Evolutionary conservation across 345 rosid species (phyloP), one percentile per base, ranked within the genome.

Genomic region (Hevea brasiliensis): DNA sequence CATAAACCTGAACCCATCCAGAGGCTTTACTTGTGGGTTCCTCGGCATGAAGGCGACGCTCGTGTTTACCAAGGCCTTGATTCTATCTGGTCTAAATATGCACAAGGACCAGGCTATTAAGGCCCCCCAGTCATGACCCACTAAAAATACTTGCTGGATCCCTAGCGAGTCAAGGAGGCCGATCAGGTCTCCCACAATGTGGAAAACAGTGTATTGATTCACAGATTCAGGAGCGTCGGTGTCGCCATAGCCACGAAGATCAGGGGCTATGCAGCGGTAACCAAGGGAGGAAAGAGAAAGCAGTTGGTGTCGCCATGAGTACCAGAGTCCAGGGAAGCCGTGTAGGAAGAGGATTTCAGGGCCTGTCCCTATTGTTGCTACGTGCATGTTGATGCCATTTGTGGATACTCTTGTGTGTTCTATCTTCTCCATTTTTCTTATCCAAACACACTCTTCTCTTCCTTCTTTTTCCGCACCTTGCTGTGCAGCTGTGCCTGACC

Each of bases 71-170:
- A 90, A 20, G 11, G 92, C 90, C 67, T 78, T 88, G 74, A 90
- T 74, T 69, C 88, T 83, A 48, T 88, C 92, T 44, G 95, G 91
- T 54, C 92, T 61, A 0, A 88, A 76, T 72, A 81, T 58, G 74
- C 86, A 87, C 8, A 90, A 40, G 74, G 72, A 70, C 96, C 96
- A 88, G 17, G 93, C 91, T 0, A 88, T 67, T 0, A 78, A 4
- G 1, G 96, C 96, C 44, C 96, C 92, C 96, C 96, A 90, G 73
- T 90, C 96, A 65, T 90, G 96, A 0, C 96, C 96, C 20, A 90
- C 93, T 82, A 90, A 72, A 70, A 83, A 88, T 47, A 83, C 93
- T 65, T 20, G 72, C 9, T 83, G 90, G 17, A 86, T 65, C 15
- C 71, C 81, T 42, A 81, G 61, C 15, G 77, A 71, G 41, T 81